A percentile compares a stretch with the other conserved stretches of the same genome.
Conservation (phyloP, 2,329 filamentous ascomycete genomes). For the Pyrenophora tritici-repentis region DNA sequence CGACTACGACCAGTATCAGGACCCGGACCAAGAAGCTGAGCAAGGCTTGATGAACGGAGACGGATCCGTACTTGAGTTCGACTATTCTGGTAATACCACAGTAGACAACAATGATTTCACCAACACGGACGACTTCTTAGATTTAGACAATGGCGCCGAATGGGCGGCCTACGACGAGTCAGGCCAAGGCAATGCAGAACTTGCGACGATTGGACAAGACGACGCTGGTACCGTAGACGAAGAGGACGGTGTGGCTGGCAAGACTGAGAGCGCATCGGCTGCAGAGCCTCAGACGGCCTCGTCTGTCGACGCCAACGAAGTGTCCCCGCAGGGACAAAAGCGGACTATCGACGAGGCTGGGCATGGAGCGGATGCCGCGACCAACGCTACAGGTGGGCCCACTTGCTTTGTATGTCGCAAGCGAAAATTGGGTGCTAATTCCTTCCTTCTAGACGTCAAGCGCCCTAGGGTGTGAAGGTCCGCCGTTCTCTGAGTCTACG, state of each 20-base stretch:
- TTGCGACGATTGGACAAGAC: constrained; percentile 15
- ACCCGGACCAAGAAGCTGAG: background rate
- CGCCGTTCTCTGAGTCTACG: constrained; percentile 25
- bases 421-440: constrained; percentile 16
- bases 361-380: constrained; percentile 32
- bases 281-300: constrained; percentile 33
- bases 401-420: background rate
- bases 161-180: constrained; percentile 24
- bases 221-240: constrained; percentile 23
- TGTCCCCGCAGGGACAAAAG: constrained; percentile 41
- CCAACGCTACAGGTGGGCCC: constrained; percentile 36
- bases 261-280: constrained; percentile 32
- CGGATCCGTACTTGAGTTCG: background rate
- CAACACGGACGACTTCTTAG: constrained; percentile 15
- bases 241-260: constrained; percentile 32
- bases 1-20: constrained; percentile 21
- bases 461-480: constrained; percentile 37
- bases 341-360: constrained; percentile 42
- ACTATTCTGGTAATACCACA: no score
- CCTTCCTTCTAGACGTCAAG: constrained; percentile 33
- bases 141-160: constrained; percentile 25
- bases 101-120: no score
- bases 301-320: constrained; percentile 26
- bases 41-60: background rate
- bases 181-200: constrained; percentile 11